Conservation (phyloP, 495 filamentous ascomycete species). For the Penicillium antarcticum region DNA sequence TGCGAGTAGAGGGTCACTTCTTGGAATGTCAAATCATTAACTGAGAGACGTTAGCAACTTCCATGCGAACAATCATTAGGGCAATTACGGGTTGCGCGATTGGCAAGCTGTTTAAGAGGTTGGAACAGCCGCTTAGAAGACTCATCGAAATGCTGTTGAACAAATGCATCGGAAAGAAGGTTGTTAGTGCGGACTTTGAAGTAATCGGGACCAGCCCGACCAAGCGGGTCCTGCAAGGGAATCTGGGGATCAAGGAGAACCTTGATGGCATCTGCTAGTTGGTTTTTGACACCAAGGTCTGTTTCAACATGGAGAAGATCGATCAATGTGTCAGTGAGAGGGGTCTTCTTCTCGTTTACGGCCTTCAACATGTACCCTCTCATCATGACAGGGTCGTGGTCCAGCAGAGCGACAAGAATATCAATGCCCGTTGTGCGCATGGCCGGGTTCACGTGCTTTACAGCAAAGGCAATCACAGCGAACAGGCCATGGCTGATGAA, state of each 20-base stretch:
- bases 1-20: conserved; percentile 87
- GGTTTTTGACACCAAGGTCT: conserved; percentile 92
- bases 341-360: conserved; percentile 78
- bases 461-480: conserved; percentile 84
- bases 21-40: conserved; percentile 64
- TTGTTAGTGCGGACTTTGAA: conserved; percentile 61
- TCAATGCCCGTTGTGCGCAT: conserved; percentile 93
- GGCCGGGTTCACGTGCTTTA: conserved; percentile 77
- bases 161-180: conserved; percentile 79
- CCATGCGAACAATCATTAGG: not conserved
- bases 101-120: conserved; percentile 79
- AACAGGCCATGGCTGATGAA: conserved; percentile 88
- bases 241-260: conserved; percentile 84
- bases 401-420: conserved; percentile 88
- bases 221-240: conserved; percentile 57
- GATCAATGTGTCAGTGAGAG: conserved; percentile 90
- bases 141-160: conserved; percentile 84
- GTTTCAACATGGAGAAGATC: conserved; percentile 87
- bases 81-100: conserved; percentile 54
- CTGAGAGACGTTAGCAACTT: conserved; percentile 31
- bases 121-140: conserved; percentile 84
- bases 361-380: conserved; percentile 88
- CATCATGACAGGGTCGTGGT: conserved; percentile 93
- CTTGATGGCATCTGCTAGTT: conserved; percentile 94
- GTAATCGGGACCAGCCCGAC: conserved; percentile 67